These are phyloP conservation scores for Mycena haematopus DNA, from an alignment of 768 basidiomycete genomes.

Conservation along the genomic window DNA sequence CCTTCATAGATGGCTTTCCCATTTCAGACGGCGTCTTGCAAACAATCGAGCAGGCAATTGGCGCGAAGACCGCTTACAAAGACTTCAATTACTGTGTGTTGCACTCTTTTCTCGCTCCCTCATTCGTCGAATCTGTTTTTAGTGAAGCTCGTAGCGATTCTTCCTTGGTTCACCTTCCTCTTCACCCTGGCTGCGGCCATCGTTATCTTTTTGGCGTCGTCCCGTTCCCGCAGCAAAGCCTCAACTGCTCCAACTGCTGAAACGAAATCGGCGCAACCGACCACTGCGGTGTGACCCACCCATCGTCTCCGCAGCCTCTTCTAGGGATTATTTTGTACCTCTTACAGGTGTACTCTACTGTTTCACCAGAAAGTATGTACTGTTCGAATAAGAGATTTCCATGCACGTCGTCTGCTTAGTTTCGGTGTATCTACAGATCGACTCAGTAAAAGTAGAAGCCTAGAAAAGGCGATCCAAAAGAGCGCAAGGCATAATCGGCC, in stretches of 20 bases:
- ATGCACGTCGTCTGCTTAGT: no score
- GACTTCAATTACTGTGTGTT: slow-evolving; percentile 55
- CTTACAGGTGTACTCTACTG: no score
- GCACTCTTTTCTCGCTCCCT: not conserved
- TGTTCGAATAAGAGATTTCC: no score
- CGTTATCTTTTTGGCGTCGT: slow-evolving; percentile 42
- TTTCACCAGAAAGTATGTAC: no score
- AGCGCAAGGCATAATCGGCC: no score
- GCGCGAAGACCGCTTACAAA: slow-evolving; percentile 50
- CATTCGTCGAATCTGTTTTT: not conserved
- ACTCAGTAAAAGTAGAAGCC: no score
- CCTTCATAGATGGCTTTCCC: slow-evolving; percentile 43
- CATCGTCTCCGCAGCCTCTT: no score
- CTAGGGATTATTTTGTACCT: no score
- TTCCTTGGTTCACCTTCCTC: slow-evolving; percentile 59
- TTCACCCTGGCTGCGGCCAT: slow-evolving; percentile 45
- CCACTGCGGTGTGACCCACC: not conserved
- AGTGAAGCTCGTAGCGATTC: slow-evolving; percentile 57
- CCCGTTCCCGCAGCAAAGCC: not conserved
- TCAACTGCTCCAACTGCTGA: not conserved
- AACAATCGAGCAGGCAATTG: slow-evolving; percentile 42
- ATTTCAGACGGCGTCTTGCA: slow-evolving; percentile 47
- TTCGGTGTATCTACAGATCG: no score
- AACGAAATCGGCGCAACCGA: not conserved
- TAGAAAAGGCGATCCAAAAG: no score